Conservation (phyloP, 805 yeast species). For the Starmera dryadoides region DNA sequence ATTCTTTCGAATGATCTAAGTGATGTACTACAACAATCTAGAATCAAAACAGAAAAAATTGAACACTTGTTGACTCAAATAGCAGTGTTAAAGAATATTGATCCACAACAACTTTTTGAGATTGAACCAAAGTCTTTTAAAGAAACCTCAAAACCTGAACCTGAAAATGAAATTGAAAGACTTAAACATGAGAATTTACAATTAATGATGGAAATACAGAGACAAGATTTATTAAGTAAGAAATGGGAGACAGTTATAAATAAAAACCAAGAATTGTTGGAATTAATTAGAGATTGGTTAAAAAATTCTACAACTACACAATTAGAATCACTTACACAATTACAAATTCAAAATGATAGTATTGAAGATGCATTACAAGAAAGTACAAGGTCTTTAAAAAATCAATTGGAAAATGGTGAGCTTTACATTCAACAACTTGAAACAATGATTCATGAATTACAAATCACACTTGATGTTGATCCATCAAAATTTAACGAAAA, state of each 20-base stretch:
- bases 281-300: conserved; percentile 7
- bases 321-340: background rate
- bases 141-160: background rate
- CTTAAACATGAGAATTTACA: conserved; percentile 20
- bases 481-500: background rate
- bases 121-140: conserved; percentile 2
- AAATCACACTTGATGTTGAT: too few relatives aligned
- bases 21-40: conserved; percentile 8
- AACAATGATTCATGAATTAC: conserved; percentile 3
- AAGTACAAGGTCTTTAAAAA: background rate
- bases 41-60: conserved; percentile 9
- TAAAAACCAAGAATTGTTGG: conserved; percentile 22
- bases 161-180: conserved; percentile 7
- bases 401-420: background rate
- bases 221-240: conserved; percentile 23
- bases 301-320: background rate
- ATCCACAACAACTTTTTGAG: conserved; percentile 8
- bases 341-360: background rate
- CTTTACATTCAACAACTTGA: background rate
- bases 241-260: conserved; percentile 20
- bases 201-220: conserved; percentile 23
- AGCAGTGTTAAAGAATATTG: conserved; percentile 7
- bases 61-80: conserved; percentile 12
- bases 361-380: background rate
- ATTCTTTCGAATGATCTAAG: conserved; percentile 6